Conservation (phyloP, 225 moss, liverwort and hornwort species). For the Climacium dendroides region DNA sequence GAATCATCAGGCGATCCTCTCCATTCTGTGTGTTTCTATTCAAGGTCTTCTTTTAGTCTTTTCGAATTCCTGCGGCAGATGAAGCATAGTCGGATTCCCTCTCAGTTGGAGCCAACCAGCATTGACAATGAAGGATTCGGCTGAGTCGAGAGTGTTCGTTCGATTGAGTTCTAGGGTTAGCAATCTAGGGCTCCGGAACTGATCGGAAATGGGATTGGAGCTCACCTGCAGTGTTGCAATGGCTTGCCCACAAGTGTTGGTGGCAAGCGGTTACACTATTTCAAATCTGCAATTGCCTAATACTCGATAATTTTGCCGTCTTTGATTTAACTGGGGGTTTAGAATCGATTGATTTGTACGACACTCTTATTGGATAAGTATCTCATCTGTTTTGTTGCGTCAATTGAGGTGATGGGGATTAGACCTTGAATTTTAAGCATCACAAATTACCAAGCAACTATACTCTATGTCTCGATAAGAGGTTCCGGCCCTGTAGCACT, state of each 20-base stretch:
- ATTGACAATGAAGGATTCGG: neutral
- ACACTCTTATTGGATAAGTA: neutral
- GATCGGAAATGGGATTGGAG: neutral
- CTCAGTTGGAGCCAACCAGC: neutral
- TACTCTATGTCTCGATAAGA: neutral
- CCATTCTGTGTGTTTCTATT: neutral
- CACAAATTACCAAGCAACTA: neutral
- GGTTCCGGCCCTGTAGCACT: too few relatives aligned
- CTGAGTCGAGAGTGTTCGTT: neutral
- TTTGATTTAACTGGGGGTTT: neutral
- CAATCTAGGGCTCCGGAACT: neutral
- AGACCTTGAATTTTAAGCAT: neutral
- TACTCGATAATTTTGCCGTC: neutral
- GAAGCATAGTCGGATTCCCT: neutral
- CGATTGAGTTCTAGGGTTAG: neutral
- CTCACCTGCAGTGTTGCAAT: neutral
- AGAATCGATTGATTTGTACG: neutral
- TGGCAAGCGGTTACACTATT: neutral
- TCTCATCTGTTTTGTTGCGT: neutral
- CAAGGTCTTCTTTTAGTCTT: neutral
- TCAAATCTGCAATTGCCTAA: neutral
- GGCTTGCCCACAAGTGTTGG: neutral
- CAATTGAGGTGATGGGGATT: neutral
- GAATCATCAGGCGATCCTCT: neutral
- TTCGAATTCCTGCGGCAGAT: neutral